Evolutionary conservation across 306 rosid genomes (phyloP).

Genomic region (Cyclanthera cordifolia): DNA sequence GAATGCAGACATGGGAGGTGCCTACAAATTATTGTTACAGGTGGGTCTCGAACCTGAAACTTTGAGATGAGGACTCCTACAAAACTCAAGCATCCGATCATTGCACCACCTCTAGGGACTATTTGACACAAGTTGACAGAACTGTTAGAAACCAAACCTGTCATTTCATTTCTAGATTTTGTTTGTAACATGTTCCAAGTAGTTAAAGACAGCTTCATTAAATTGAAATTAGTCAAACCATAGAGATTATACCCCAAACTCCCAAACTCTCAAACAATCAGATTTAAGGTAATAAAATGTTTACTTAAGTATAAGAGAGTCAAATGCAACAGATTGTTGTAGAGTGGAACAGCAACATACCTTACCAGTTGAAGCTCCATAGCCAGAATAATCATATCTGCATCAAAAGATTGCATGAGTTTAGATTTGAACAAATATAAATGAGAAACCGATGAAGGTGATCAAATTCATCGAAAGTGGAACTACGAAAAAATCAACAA

Average conservation of each 20-base stretch:
- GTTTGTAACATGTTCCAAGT: background rate
- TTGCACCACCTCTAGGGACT: too few species aligned
- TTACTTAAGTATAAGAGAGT: background rate
- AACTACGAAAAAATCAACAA: background rate
- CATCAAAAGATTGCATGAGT: slow-evolving; percentile 16
- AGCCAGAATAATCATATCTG: slow-evolving; percentile 98
- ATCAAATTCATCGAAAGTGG: background rate
- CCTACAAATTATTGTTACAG: too few species aligned
- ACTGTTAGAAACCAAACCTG: background rate
- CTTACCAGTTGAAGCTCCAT: slow-evolving; percentile 96
- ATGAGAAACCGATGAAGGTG: background rate
- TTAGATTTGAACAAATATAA: background rate
- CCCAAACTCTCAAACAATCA: background rate
- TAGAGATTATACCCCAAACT: background rate
- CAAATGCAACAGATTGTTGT: background rate
- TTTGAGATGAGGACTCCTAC: too few species aligned
- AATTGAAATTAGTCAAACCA: background rate
- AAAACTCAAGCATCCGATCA: too few species aligned
- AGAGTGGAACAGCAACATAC: slow-evolving; percentile 32
- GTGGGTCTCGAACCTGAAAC: too few species aligned
- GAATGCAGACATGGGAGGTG: too few species aligned
- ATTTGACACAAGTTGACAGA: too few species aligned
- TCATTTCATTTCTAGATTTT: slow-evolving; percentile 1
- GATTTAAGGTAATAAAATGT: background rate
- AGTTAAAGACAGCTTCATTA: background rate